Evolutionary conservation across 441 rosid genomes (phyloP), one percentile per base, ranked within the genome.

Genomic region (Jatropha podagrica): DNA sequence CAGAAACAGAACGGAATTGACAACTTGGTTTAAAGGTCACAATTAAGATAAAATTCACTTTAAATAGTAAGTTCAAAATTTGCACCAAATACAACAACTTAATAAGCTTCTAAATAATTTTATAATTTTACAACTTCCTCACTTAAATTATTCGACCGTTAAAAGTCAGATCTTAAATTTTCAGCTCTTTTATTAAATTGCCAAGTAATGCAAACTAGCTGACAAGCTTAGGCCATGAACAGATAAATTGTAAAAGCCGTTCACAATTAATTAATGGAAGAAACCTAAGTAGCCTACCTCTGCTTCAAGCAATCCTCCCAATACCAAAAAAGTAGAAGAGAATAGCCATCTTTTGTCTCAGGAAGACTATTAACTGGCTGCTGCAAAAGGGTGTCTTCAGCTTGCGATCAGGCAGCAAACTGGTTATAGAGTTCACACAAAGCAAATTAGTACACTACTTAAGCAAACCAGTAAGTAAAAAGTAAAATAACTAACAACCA

Each of bases 241-340:
- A 41, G 44, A 66, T n/a, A 32, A 55, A 27, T 0, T 9, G 32
- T 32, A 32, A 37, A 60, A 42, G 60, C 41, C 23, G 13, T 32
- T 38, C 44, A 51, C 37, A 69, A 51, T 12, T 64, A 44, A 18
- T 3, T 40, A 14, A 64, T 17, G 32, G 9, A 13, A 51, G 46
- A 71, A n/a, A 65, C 62, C 10, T 55, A 18, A 65, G 52, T 12
- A 41, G 44, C 60, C 44, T 78, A 96, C 99, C 98, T 94, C 81
- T 88, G 93, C 89, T 91, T 94, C 81, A 94, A 84, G 84, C 97
- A 89, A 20, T 96, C 98, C 80, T 94, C 99, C 91, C 96, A 94
- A 74, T 92, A 94, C 98, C 97, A 96, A 77, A 91, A 92, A 54
- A 94, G 91, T 72, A 94, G 84, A 80, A 96, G 97, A 65, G 98